phyloP scores from a whole-genome alignment of 495 filamentous ascomycete species.

The Talaromyces borbonicus region DNA sequence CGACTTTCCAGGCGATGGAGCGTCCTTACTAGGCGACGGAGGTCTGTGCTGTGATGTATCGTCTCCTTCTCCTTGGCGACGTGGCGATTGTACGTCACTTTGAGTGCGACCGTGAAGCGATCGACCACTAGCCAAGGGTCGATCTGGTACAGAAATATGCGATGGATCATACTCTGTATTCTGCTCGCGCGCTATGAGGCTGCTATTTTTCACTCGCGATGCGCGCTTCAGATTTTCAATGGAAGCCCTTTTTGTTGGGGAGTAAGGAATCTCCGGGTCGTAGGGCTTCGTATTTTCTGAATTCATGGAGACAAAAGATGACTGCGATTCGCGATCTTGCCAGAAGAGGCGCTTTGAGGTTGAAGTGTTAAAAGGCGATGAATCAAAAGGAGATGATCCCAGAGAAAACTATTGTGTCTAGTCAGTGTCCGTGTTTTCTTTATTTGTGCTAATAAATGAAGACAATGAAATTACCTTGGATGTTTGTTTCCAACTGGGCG shows the following conservation, averaged over 20 bases:
- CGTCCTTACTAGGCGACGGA: slow-evolving; percentile 62
- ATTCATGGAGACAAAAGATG: slow-evolving; percentile 47
- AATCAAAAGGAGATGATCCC: slow-evolving; percentile 62
- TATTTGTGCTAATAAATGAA: no score
- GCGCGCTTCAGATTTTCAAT: slow-evolving; percentile 88
- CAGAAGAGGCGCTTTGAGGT: slow-evolving; percentile 76
- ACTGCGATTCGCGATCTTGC: slow-evolving; percentile 61
- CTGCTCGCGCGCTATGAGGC: slow-evolving; percentile 81
- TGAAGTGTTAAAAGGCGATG: slow-evolving; percentile 55
- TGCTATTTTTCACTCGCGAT: slow-evolving; percentile 93
- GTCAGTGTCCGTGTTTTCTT: slow-evolving; percentile 9
- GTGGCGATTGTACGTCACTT: slow-evolving; percentile 37
- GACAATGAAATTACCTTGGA: slow-evolving; percentile 53
- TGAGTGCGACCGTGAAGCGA: slow-evolving; percentile 51
- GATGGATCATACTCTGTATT: slow-evolving; percentile 85
- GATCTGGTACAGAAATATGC: slow-evolving; percentile 60
- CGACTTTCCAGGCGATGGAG: slow-evolving; percentile 73
- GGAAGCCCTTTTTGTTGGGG: slow-evolving; percentile 68
- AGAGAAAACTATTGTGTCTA: slow-evolving; percentile 4
- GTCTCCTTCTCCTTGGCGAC: slow-evolving; percentile 32
- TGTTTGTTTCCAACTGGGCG: slow-evolving; percentile 63
- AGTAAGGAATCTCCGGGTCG: slow-evolving; percentile 51
- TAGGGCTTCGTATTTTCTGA: slow-evolving; percentile 58
- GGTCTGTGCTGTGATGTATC: slow-evolving; percentile 18
- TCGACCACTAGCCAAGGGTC: slow-evolving; percentile 59